Conservation (phyloP, 2,329 filamentous ascomycete genomes). For the Drechslerella dactyloides region DNA sequence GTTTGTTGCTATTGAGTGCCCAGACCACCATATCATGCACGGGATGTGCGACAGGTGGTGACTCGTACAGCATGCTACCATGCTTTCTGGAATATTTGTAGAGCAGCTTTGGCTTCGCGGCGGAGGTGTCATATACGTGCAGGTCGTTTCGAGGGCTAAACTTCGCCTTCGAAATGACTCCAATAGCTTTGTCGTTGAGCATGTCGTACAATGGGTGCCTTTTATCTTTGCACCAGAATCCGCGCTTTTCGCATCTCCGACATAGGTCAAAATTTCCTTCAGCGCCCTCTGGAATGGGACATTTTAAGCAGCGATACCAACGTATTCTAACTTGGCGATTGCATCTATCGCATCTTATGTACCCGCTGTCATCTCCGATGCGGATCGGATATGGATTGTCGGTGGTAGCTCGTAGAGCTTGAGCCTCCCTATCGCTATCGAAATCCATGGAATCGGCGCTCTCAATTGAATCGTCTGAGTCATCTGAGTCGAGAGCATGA, state of each 20-base stretch:
- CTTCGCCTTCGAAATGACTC: not conserved
- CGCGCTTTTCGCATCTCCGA: not conserved
- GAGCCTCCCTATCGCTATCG: not conserved
- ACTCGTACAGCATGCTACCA: conserved; percentile 4
- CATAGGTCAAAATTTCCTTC: not conserved
- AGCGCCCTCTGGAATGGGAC: too few relatives aligned
- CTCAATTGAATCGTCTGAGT: not conserved
- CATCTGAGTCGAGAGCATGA: not conserved
- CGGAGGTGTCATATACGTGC: not conserved
- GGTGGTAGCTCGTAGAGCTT: too few relatives aligned
- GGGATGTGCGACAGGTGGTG: conserved; percentile 7
- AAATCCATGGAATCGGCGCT: too few relatives aligned
- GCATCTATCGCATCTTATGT: too few relatives aligned
- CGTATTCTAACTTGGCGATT: too few relatives aligned
- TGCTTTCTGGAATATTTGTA: not conserved
- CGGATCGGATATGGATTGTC: too few relatives aligned
- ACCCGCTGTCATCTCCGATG: too few relatives aligned
- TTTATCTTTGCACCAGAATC: not conserved
- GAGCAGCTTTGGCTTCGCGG: not conserved
- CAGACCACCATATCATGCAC: not conserved
- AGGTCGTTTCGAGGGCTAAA: not conserved
- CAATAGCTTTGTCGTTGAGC: not conserved
- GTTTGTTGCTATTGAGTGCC: not conserved
- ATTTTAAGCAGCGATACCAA: too few relatives aligned
- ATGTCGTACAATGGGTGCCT: conserved; percentile 6